Evolutionary conservation across 2,329 filamentous ascomycete genomes (phyloP), one percentile per base, ranked within the genome.

Genomic region (Talaromyces sp.): DNA sequence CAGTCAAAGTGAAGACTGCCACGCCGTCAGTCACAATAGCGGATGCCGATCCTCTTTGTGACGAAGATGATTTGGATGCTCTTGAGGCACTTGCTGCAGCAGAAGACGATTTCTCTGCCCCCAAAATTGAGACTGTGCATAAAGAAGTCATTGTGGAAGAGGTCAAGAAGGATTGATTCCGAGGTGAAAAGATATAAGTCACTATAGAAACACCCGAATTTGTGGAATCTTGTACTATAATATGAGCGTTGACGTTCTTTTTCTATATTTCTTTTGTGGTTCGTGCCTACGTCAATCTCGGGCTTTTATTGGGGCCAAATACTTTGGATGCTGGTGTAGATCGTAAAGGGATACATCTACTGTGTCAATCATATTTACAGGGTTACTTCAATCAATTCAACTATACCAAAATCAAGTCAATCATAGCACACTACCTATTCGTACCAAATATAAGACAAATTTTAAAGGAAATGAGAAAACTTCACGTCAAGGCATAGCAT

Each of bases 11-110:
- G n/a, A 54, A 56, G 31, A 69, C 70, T 10, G 69, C 73, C 27
- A 37, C 19, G 19, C 19, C 11, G 9, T 14, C 37, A 19, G 22
- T 59, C 2, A 43, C 56, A 22, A 64, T 69, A 19, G 35, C 59
- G 16, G 61, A 70, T 41, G 66, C 52, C 45, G 72, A 72, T 24
- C 76, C 75, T 60, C 76, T 78, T 37, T 79, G 79, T 67, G 78
- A 66, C 39, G 75, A 76, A 48, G 80, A 81, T 66, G 61, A 63
- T 41, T 67, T 76, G 19, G 80, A 81, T 61, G 78, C 77, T 24
- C 67, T 81, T 33, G 77, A 81, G 65, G 77, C 76, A 56, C 68
- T 81, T 41, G 74, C 73, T 39, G 75, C 74, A 50, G 72, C 72
- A 57, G 72, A 74, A 64, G 62, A 52, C 39, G 65, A 65, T 43